A percentile compares a stretch with the other conserved stretches of the same genome.
Conservation (phyloP, 108 stramenopile species). For the Fragilariopsis cylindrus region DNA sequence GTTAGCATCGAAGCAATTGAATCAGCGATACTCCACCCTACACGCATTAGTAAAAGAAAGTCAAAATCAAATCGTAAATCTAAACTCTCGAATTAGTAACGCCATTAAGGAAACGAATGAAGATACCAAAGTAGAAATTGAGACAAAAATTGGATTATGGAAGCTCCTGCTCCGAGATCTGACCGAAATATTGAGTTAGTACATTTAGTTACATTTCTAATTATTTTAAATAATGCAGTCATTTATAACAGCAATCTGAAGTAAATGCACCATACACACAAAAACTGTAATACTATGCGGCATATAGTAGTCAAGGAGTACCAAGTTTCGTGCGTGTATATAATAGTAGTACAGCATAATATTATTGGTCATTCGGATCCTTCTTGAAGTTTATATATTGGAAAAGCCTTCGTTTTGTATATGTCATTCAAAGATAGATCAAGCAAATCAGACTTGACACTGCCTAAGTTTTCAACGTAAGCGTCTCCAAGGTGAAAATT, state of each 20-base stretch:
- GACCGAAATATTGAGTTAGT: background rate
- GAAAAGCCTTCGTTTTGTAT: constrained; percentile 10
- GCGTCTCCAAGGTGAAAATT: constrained; percentile 13
- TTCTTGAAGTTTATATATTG: background rate
- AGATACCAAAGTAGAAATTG: constrained; percentile 18
- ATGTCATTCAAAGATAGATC: constrained; percentile 17
- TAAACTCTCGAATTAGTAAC: background rate
- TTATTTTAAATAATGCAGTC: background rate
- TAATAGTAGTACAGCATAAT: background rate
- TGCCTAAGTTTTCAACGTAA: constrained; percentile 4
- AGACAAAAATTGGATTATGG: constrained; percentile 28
- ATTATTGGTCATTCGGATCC: background rate
- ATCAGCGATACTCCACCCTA: constrained; percentile 12
- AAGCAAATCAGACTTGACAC: constrained; percentile 11
- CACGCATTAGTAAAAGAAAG: constrained; percentile 11
- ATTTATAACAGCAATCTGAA: background rate
- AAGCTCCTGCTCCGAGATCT: constrained; percentile 15
- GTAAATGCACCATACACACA: background rate
- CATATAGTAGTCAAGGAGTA: no score
- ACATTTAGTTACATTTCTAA: no score
- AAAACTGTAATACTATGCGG: no score
- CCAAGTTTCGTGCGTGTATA: no score
- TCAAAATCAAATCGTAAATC: constrained; percentile 2
- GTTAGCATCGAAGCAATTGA: background rate
- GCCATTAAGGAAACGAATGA: constrained; percentile 1